These are phyloP conservation scores for Xerocomellus amylosporus DNA, from an alignment of 768 basidiomycete genomes.

Conservation along the genomic window DNA sequence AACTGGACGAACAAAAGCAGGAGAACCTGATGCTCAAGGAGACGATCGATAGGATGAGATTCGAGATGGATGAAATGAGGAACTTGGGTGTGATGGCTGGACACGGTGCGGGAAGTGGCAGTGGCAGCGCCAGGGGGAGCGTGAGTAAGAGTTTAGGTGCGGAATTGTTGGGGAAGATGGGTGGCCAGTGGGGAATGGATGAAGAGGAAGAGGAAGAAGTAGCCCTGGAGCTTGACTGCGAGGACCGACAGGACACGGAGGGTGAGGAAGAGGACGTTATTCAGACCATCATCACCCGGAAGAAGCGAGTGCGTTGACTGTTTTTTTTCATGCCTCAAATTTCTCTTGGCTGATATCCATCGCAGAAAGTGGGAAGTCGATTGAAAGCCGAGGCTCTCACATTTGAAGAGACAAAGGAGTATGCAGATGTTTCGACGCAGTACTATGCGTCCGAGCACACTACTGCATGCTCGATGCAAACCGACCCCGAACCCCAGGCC, in stretches of 20 bases:
- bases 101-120: constrained; percentile 40
- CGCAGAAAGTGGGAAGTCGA: constrained; percentile 66
- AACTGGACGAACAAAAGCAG: constrained; percentile 90
- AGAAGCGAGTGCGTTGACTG: constrained; percentile 56
- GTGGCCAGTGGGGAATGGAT: constrained; percentile 40
- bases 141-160: constrained; percentile 75
- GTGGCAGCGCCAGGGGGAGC: constrained; percentile 50
- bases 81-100: constrained; percentile 38
- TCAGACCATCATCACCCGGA: constrained; percentile 86
- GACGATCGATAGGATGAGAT: constrained; percentile 92
- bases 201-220: constrained; percentile 40
- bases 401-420: constrained; percentile 68
- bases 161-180: constrained; percentile 66
- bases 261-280: constrained; percentile 65
- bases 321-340: background rate
- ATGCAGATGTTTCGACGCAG: constrained; percentile 70
- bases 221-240: constrained; percentile 34
- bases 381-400: constrained; percentile 43
- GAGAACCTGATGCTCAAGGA: constrained; percentile 92
- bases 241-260: constrained; percentile 54
- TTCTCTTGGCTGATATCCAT: constrained; percentile 15
- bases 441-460: constrained; percentile 59
- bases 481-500: constrained; percentile 55
- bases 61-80: constrained; percentile 91
- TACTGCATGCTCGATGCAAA: constrained; percentile 51